Base-by-base conservation (phyloP, 164 flowering plant genomes). In the Platanus orientalis region DNA sequence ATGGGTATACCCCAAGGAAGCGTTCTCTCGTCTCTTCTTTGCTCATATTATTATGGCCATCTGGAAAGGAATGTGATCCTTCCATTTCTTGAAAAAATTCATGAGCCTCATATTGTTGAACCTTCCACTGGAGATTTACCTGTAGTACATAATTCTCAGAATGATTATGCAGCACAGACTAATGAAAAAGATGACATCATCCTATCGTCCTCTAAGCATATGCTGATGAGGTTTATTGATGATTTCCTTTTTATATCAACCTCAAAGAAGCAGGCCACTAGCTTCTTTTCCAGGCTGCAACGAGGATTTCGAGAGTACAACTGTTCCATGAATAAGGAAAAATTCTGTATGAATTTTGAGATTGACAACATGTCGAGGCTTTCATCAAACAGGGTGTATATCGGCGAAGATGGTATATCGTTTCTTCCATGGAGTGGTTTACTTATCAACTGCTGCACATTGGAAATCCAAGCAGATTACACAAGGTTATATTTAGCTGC, bases 1-100 rank as follows among this genome's bases (percentile, higher is more conserved):
- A 79, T 77, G 45, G 99, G 97, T 44, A 95, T 95, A 48, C 79
- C 97, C 61, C 99, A 95, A 72, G 99, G 99, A 74, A 85, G 97
- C 69, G 70, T 81, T n/a, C 21, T 90, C 56, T 92, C 99, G 7
- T 60, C 97, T 71, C 69, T 88, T 65, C 87, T 95, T 34, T 95
- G 97, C 77, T 89, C 96, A 52, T 81, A 84, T 67, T 95, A 92
- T 73, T 90, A 76, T 74, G 99, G 87, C 21, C 79, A 84, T 75
- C 51, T 92, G 64, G 99, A 95, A 67, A 80, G 68, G 56, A 79
- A 75, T 34, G 74, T 80, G 54, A 70, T 95, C 21, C 73, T 75
- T 74, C 97, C 99, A 28, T 84, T 65, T 70, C 84, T 95, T 56
- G 82, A 81, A 58, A 84, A 79, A 62, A 42, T 55, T 64, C 32